phyloP scores from a whole-genome alignment of 192 early-diverging fungal species.

The Glomus cerebriforme region DNA sequence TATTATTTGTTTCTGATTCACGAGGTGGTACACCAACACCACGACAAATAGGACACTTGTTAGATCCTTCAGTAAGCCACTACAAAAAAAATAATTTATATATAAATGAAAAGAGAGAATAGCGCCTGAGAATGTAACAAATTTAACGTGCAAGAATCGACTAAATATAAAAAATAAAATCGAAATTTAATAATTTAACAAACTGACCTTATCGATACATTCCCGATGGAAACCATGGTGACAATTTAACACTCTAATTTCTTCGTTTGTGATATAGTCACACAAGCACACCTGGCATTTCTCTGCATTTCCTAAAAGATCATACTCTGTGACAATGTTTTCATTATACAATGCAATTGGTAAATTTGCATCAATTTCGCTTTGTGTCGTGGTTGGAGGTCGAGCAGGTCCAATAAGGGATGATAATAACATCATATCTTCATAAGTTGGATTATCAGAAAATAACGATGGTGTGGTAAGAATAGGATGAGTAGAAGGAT shows the following conservation, averaged over 20 bases:
- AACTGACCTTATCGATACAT: slow-evolving; percentile 54
- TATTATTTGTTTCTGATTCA: not conserved
- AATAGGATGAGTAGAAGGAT: slow-evolving; percentile 19
- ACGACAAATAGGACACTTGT: slow-evolving; percentile 59
- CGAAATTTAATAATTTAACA: not conserved
- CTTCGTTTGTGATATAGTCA: slow-evolving; percentile 50
- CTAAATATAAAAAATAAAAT: not conserved
- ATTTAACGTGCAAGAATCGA: not conserved
- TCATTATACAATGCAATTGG: slow-evolving; percentile 38
- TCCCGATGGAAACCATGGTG: slow-evolving; percentile 57
- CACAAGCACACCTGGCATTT: slow-evolving; percentile 55
- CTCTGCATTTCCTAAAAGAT: slow-evolving; percentile 39
- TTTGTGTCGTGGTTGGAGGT: slow-evolving; percentile 47
- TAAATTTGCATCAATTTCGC: slow-evolving; percentile 44
- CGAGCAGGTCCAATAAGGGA: slow-evolving; percentile 47
- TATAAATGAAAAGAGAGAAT: not conserved
- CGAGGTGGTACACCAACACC: slow-evolving; percentile 43
- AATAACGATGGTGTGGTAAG: slow-evolving; percentile 21
- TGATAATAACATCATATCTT: slow-evolving; percentile 43
- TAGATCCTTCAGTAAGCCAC: slow-evolving; percentile 58
- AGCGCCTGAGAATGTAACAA: not conserved
- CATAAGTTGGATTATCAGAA: slow-evolving; percentile 35
- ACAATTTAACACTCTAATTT: slow-evolving; percentile 55
- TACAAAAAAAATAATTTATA: slow-evolving; percentile 22
- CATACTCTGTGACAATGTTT: slow-evolving; percentile 33